Base-by-base conservation (phyloP, 202 grass and related monocot species). In the Bolboschoenoplectus hybrid region DNA sequence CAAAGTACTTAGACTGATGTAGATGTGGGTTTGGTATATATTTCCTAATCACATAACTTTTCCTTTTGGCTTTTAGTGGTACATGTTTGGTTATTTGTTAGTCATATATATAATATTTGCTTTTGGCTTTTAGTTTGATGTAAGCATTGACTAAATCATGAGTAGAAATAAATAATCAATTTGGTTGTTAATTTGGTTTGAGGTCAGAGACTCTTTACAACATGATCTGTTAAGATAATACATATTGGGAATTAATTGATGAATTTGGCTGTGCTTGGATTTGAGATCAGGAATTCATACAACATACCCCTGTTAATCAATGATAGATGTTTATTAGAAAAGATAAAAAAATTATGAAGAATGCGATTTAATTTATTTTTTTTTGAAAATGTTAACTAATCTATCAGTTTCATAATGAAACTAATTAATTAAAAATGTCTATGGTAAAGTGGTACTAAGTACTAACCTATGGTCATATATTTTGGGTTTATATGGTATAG, bases 41-140 rank as follows among this genome's bases (percentile, higher is more conserved):
- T 16, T 57, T 56, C 32, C 35, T 55, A 44, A 20, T 79, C 72
- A 79, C 87, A 14, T 86, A 43, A 32, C 2, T 9, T 12, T 80
- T 50, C 7, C 17, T 81, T 87, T 57, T n/a, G 1, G 82, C 77
- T 67, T 17, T 70, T 70, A 68, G 38, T 64, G 11, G 52, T 55
- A 52, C 9, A 55, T 13, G 52, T 55, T 55, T 55, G 11, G 14
- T 55, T 2, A 2, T 55, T 55, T 10, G 10, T 9, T 66, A 38
- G 69, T 73, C 69, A 19, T 73, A 73, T 73, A 47, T 73, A 73
- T 73, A 47, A 32, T 73, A 73, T 26, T 49, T 11, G 1, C 4
- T 74, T 74, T 34, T 51, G 45, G 3, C 70, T 74, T 74, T 74
- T 74, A 51, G 19, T 77, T 55, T 7, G 63, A 47, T 47, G 2